These are phyloP conservation scores for Ramichloridium luteum DNA, from an alignment of 2,329 filamentous ascomycete species.

Conservation along the genomic window DNA sequence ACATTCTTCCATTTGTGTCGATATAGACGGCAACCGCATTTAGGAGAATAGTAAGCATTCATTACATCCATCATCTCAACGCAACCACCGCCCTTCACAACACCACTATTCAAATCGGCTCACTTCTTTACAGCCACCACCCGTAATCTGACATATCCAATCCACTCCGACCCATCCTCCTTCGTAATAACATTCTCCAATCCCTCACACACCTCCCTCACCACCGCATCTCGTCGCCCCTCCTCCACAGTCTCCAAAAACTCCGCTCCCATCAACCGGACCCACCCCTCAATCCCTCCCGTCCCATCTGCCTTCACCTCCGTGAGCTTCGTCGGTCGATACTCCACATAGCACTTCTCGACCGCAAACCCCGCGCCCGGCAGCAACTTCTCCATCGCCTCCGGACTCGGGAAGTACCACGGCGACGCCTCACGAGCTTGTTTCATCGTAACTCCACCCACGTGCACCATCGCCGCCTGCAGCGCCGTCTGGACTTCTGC, in stretches of 20 bases:
- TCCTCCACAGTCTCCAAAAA: slow-evolving; percentile 43
- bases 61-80: no score
- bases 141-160: slow-evolving; percentile 37
- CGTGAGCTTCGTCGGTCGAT: slow-evolving; percentile 46
- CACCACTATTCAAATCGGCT: neutral
- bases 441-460: slow-evolving; percentile 40
- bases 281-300: slow-evolving; percentile 51
- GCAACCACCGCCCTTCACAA: neutral
- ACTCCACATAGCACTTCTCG: slow-evolving; percentile 46
- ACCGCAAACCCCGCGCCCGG: slow-evolving; percentile 32
- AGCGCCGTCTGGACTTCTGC: slow-evolving; percentile 50
- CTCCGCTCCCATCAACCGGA: slow-evolving; percentile 49
- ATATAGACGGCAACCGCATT: no score
- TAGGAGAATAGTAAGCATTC: no score
- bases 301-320: slow-evolving; percentile 26
- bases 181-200: slow-evolving; percentile 44
- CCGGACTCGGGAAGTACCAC: slow-evolving; percentile 61
- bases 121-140: slow-evolving; percentile 27
- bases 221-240: slow-evolving; percentile 39
- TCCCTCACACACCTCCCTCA: slow-evolving; percentile 43
- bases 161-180: slow-evolving; percentile 43
- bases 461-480: slow-evolving; percentile 38
- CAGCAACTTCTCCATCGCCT: slow-evolving; percentile 38
- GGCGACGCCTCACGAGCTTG: slow-evolving; percentile 42
- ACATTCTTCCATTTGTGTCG: no score